Evolutionary conservation across 2,329 filamentous ascomycete species (phyloP).

Genomic region (Trichoderma arundinaceum): DNA sequence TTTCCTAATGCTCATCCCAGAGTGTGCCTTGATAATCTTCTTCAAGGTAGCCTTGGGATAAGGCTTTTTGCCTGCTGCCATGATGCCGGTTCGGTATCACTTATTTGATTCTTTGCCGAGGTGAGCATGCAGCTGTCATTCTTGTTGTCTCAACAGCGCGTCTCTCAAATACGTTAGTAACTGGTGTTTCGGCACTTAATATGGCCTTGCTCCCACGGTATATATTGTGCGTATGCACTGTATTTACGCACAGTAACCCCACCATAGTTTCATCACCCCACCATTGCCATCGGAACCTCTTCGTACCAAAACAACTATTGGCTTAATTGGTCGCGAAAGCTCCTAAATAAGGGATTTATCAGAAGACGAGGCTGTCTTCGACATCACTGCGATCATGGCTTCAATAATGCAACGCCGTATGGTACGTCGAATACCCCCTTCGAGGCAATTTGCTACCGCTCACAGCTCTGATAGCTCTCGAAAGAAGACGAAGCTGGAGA

Average conservation of each 20-base stretch:
- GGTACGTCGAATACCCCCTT: slow-evolving; percentile 47
- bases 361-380: slow-evolving; percentile 25
- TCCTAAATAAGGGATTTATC: slow-evolving; percentile 3
- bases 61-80: slow-evolving; percentile 66
- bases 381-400: slow-evolving; percentile 43
- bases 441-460: neutral
- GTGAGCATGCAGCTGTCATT: slow-evolving; percentile 18
- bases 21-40: slow-evolving; percentile 89
- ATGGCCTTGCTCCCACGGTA: neutral
- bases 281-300: slow-evolving; percentile 2
- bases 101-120: neutral
- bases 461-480: slow-evolving; percentile 68
- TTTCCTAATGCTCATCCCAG: slow-evolving; percentile 78
- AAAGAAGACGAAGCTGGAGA: slow-evolving; percentile 87
- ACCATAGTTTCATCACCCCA: slow-evolving; percentile 26
- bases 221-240: slow-evolving; percentile 32
- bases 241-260: slow-evolving; percentile 27
- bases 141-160: slow-evolving; percentile 5
- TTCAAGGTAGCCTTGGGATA: slow-evolving; percentile 86
- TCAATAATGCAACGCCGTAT: slow-evolving; percentile 65
- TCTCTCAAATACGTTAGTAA: slow-evolving; percentile 14
- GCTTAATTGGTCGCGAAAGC: neutral
- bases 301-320: slow-evolving; percentile 7
- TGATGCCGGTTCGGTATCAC: slow-evolving; percentile 31
- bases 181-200: neutral